Base-by-base conservation (phyloP, 345 rosid genomes). In the Nasturtium officinale region DNA sequence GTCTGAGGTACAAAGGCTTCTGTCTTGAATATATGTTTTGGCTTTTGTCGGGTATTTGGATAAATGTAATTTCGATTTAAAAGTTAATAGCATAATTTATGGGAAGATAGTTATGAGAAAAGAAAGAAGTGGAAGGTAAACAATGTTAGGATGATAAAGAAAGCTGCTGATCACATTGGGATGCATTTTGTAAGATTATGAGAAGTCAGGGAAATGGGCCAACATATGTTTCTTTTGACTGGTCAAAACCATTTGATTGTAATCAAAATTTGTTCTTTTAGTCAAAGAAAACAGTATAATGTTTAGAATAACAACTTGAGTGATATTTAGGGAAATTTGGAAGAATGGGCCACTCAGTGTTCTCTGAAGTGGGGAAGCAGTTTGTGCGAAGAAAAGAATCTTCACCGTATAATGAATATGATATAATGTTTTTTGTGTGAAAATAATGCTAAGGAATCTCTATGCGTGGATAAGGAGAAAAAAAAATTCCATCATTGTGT, bases 331-430 rank as follows among this genome's bases (percentile, higher is more conserved):
- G 50, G 63, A 70, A 64, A 38, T 68, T 81, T 50, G 78, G 75
- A 67, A 65, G 67, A 51, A 40, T 62, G 33, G 78, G 83, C 79
- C 78, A 75, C 72, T 77, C 75, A 26, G 43, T 76, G 74, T 69
- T 61, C 47, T 61, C 69, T 68, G 50, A 76, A 61, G 59, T 61
- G 79, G 75, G 75, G 65, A 76, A 61, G 71, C 83, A 71, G 65
- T 78, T 81, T 68, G 11, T 69, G 77, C 32, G 11, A 80, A 85
- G 88, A 76, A 85, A 87, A 85, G 88, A 82, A 87, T 81, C 75
- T 75, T 47, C 70, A 60, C 57, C 55, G 21, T 48, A 59, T 48
- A 56, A 65, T 54, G 63, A 50, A 50, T 59, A 28, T 67, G 71
- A 73, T 55, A 64, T 64, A 26, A 67, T 76, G 50, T 65, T 13